phyloP scores from a whole-genome alignment of 306 rosid species.

The Crotalaria pallida region DNA sequence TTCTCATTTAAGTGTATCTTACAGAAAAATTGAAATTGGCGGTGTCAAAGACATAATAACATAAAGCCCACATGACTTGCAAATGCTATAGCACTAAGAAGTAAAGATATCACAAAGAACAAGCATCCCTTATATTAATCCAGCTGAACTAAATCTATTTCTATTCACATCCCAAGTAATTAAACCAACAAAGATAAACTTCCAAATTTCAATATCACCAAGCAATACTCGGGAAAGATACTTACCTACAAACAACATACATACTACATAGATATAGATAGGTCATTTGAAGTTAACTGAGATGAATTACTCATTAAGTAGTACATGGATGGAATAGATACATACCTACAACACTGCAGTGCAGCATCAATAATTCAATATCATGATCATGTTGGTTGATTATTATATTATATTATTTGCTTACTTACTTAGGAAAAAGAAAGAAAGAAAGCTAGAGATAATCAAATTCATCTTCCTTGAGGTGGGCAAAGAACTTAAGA shows the following conservation, averaged over 20 bases:
- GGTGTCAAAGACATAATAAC: too few species aligned
- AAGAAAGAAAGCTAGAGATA: constrained; percentile 24
- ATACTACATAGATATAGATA: too few species aligned
- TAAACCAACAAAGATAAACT: neutral
- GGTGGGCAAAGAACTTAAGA: constrained; percentile 87
- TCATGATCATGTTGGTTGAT: too few species aligned
- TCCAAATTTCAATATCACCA: neutral
- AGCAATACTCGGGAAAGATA: neutral
- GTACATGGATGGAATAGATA: too few species aligned
- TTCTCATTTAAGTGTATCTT: too few species aligned
- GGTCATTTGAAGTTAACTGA: too few species aligned
- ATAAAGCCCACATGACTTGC: neutral
- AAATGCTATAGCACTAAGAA: neutral
- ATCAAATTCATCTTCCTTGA: constrained; percentile 88
- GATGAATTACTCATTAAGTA: too few species aligned
- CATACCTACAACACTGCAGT: too few species aligned
- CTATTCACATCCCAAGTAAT: constrained; percentile 8
- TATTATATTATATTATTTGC: too few species aligned
- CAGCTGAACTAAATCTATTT: neutral
- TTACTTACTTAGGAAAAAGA: too few species aligned
- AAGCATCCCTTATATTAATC: neutral
- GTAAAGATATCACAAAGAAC: neutral
- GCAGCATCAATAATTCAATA: too few species aligned
- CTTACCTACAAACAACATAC: neutral
- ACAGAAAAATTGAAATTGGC: too few species aligned